A percentile compares a stretch with the other conserved stretches of the same genome.
Evolutionary conservation across 352 stramenopile species (phyloP).

Genomic region (Proteromonas lacertae): DNA sequence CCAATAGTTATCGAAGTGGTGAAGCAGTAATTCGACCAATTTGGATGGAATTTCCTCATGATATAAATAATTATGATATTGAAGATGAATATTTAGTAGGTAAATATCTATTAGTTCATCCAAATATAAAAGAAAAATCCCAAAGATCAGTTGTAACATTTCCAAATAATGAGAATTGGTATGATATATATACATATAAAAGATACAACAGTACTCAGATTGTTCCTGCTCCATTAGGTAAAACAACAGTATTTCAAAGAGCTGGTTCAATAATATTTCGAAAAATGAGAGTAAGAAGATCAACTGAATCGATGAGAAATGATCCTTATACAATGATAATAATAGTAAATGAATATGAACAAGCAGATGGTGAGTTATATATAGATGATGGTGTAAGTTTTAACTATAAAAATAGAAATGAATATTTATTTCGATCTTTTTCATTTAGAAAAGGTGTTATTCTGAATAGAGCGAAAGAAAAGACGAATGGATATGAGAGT

Average conservation of each 20-base stretch:
- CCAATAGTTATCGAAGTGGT: constrained; percentile 17
- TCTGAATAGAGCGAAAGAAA: too few species aligned
- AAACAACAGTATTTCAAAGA: not conserved
- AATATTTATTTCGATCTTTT: too few species aligned
- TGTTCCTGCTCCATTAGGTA: not conserved
- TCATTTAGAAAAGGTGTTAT: too few species aligned
- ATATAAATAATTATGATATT: constrained; percentile 24
- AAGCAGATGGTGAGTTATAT: too few species aligned
- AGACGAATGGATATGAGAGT: too few species aligned
- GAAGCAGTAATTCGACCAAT: constrained; percentile 61
- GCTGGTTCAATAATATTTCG: constrained; percentile 54
- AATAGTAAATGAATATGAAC: too few species aligned
- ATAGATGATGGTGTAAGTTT: too few species aligned
- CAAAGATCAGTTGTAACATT: constrained; percentile 45
- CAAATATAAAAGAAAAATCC: constrained; percentile 43
- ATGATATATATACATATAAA: not conserved
- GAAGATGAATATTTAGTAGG: constrained; percentile 79
- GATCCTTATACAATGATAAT: constrained; percentile 86
- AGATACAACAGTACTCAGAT: not conserved
- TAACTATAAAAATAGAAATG: too few species aligned
- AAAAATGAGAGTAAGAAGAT: constrained; percentile 76
- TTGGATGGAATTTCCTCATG: constrained; percentile 68
- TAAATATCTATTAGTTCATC: constrained; percentile 70
- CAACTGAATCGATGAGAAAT: constrained; percentile 52
- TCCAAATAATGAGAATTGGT: constrained; percentile 11